Evolutionary conservation across 257 asterid genomes (phyloP).

Genomic region (Solanum etuberosum): DNA sequence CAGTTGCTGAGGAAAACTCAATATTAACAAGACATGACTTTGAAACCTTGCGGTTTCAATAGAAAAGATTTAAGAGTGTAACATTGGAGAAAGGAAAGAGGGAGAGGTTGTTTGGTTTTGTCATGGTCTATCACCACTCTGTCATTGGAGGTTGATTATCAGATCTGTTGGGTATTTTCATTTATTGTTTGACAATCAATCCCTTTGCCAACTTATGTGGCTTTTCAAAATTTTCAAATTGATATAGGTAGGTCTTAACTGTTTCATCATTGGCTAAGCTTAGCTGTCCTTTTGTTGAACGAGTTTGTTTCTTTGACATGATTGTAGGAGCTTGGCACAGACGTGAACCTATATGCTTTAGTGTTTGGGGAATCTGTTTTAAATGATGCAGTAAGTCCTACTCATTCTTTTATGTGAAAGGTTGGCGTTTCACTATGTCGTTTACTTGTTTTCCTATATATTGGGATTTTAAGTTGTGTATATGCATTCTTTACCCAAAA

Average conservation of each 20-base stretch:
- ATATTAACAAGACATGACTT: not conserved
- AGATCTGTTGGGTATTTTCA: not conserved
- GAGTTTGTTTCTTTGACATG: not conserved
- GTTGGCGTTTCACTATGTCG: conserved; percentile 1
- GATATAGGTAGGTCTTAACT: not conserved
- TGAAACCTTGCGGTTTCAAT: not conserved
- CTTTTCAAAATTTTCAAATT: not conserved
- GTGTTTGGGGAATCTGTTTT: conserved; percentile 98
- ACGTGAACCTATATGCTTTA: conserved; percentile 85
- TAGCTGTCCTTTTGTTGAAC: not conserved
- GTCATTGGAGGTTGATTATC: not conserved
- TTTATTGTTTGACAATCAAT: not conserved
- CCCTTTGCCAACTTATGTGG: not conserved
- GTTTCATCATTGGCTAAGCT: not conserved
- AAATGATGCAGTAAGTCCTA: conserved; percentile 87
- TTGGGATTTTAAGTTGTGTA: not conserved
- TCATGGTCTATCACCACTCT: not conserved
- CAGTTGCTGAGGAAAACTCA: not conserved
- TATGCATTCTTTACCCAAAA: not conserved
- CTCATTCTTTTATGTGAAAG: not conserved
- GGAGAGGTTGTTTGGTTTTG: not conserved
- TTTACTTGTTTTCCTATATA: not conserved
- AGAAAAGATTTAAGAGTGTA: not conserved
- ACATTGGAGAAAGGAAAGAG: not conserved
- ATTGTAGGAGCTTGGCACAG: conserved; percentile 89